phyloP scores from a whole-genome alignment of 2,329 filamentous ascomycete genomes.

The Cercospora sp. region DNA sequence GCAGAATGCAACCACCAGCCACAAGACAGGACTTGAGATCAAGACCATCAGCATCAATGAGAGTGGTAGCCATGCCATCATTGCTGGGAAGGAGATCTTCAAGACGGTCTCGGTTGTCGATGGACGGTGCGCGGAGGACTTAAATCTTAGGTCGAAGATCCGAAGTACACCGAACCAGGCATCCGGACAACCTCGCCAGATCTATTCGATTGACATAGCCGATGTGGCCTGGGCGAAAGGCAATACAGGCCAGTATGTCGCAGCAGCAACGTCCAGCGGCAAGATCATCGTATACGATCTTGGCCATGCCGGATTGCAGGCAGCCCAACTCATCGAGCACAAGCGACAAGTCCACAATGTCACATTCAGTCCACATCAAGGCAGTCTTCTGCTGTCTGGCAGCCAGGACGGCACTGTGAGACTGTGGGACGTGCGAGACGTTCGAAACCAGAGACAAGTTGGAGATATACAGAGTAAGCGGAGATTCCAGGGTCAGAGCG shows the following conservation, averaged over 20 bases:
- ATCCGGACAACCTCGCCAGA: constrained; percentile 47
- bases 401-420: constrained; percentile 65
- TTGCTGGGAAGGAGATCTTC: constrained; percentile 65
- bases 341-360: constrained; percentile 65
- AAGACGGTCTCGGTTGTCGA: constrained; percentile 61
- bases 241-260: constrained; percentile 59
- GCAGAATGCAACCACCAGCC: constrained; percentile 58
- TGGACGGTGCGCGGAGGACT: constrained; percentile 60
- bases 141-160: constrained; percentile 63
- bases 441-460: constrained; percentile 41
- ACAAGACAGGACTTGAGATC: constrained; percentile 65
- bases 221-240: constrained; percentile 69
- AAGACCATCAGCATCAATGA: constrained; percentile 64
- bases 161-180: constrained; percentile 58
- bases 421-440: constrained; percentile 63
- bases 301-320: constrained; percentile 60
- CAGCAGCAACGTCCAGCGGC: constrained; percentile 64
- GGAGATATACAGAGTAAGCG: constrained; percentile 57
- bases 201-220: constrained; percentile 58
- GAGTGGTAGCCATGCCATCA: constrained; percentile 61
- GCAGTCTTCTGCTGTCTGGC: constrained; percentile 61
- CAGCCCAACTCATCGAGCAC: constrained; percentile 64
- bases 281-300: constrained; percentile 67
- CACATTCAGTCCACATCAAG: constrained; percentile 64
- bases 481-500: constrained; percentile 58